Evolutionary conservation across 257 asterid genomes (phyloP), one percentile per base, ranked within the genome.

Genomic region (Echites panduratus): DNA sequence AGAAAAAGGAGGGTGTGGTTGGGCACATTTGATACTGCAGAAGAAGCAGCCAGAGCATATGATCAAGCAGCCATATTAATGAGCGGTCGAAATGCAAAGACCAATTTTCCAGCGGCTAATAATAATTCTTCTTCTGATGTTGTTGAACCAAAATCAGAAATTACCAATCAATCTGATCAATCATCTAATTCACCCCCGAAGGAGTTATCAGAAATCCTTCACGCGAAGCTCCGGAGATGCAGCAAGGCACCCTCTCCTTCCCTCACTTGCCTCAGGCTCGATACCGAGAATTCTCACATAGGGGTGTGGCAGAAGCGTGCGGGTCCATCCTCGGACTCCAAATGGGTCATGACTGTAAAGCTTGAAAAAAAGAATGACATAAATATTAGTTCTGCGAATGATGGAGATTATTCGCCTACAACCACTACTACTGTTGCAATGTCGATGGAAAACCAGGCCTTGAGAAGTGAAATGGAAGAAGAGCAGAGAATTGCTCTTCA

Each of bases 291-390:
- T 43, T 88, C 94, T 54, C 96, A 90, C 77, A 90, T 92, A 22
- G 98, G 98, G 0, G 97, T 92, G 66, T 90, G 98, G 98, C 98
- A 92, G 83, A 90, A 92, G 75, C 90, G 96, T 73, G 98, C 98
- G 68, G 98, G 98, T 45, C 82, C 89, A 14, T 57, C 90, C 14
- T 85, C 96, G 5, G 90, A 87, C 64, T 90, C 98, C 0, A 88
- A 75, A 64, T 92, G 98, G 98, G 96, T 92, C 75, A 90, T 90
- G 98, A 89, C 87, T 0, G 92, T 92, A 40, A 87, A 92, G 82
- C 88, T 92, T 27, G 87, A 88, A 0, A 87, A 86, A 44, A 80
- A 82, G 27, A 67, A n/a, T n/a, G 4, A 5, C 13, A 69, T 41
- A 11, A 70, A 44, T 47, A 56, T 16, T 45, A 70, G 3, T 32